phyloP scores from a whole-genome alignment of 495 filamentous ascomycete genomes.

The Daldinia bambusicola region DNA sequence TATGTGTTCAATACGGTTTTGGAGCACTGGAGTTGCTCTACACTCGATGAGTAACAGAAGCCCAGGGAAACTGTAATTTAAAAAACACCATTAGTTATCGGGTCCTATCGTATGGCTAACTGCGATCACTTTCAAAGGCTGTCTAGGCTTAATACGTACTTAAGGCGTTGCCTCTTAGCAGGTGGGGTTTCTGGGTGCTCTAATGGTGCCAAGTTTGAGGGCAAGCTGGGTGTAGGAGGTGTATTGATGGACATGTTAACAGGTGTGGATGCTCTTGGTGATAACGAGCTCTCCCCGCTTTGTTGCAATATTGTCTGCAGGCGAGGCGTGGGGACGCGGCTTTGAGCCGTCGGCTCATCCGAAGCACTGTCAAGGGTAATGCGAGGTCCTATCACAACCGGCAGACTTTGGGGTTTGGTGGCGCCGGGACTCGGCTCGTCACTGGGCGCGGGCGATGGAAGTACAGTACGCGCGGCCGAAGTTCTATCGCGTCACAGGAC shows the following conservation, averaged over 20 bases:
- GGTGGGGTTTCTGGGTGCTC: constrained; percentile 25
- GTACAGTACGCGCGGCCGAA: constrained; percentile 44
- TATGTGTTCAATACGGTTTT: not conserved
- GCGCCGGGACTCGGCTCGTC: constrained; percentile 61
- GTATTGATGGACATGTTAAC: constrained; percentile 25
- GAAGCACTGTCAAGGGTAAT: constrained; percentile 40
- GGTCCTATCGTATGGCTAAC: not conserved
- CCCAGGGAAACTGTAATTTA: constrained; percentile 9
- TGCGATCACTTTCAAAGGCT: not conserved
- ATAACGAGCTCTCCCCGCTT: not conserved
- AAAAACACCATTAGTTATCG: constrained; percentile 11
- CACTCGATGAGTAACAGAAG: constrained; percentile 26
- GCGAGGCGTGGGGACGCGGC: constrained; percentile 18
- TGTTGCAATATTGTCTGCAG: not conserved
- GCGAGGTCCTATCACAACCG: constrained; percentile 43
- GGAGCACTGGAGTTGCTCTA: not conserved
- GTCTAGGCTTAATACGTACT: constrained; percentile 35
- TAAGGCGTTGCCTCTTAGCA: constrained; percentile 42
- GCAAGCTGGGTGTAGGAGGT: constrained; percentile 35
- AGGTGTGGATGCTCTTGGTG: not conserved
- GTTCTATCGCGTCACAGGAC: constrained; percentile 18
- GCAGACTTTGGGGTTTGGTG: constrained; percentile 43
- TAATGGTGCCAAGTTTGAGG: not conserved
- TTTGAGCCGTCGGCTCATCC: constrained; percentile 18
- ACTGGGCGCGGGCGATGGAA: constrained; percentile 67